Evolutionary conservation across 2,329 filamentous ascomycete species (phyloP).

Genomic region (Penicillium fuscoglaucum): DNA sequence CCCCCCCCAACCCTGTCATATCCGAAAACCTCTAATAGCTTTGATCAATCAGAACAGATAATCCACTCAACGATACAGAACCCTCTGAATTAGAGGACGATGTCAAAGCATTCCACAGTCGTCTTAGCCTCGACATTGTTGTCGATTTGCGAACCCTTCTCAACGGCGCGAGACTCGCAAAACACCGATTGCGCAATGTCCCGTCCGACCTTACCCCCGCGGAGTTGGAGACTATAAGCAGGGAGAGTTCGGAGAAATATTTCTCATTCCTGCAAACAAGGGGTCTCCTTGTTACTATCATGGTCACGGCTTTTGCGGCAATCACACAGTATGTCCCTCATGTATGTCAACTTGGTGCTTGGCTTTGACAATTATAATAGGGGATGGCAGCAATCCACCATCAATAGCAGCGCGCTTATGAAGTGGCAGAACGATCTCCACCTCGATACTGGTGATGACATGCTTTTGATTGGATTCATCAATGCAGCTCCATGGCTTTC

Average conservation of each 20-base stretch:
- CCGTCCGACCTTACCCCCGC: not conserved
- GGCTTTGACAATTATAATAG: not conserved
- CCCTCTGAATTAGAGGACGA: not conserved
- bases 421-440: not conserved
- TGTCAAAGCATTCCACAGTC: not conserved
- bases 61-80: not conserved
- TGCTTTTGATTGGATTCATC: not conserved
- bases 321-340: constrained; percentile 25
- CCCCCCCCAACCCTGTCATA: not conserved
- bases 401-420: constrained; percentile 19
- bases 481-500: constrained; percentile 4
- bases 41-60: not conserved
- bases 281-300: constrained; percentile 17
- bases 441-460: not conserved
- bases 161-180: not conserved
- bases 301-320: constrained; percentile 27
- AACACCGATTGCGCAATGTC: not conserved
- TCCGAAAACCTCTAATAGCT: not conserved
- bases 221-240: not conserved
- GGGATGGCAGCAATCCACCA: constrained; percentile 29
- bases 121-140: not conserved
- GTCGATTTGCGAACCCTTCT: not conserved
- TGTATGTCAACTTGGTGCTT: not conserved
- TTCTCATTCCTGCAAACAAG: not conserved
- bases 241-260: not conserved